Base-by-base conservation (phyloP, 2,329 filamentous ascomycete genomes). In the Macrophomina phaseolina region DNA sequence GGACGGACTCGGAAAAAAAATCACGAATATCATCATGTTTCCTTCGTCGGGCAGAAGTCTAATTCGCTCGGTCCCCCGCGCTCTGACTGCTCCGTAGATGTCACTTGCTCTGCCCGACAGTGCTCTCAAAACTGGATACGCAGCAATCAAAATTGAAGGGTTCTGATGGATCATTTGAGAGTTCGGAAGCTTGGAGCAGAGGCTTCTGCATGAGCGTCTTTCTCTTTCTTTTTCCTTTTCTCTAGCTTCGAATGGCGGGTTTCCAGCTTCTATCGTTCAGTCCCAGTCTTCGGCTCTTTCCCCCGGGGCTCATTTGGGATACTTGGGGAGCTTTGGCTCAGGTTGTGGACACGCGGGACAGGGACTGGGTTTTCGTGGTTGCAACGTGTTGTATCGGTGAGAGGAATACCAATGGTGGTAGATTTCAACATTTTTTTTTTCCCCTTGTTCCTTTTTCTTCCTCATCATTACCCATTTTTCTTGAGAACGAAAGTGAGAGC, bases 231-330 rank as follows among this genome's bases (percentile, higher is more conserved):
- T 62, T 49, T 28, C 30, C 45, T 49, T 23, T 62, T 18, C 28
- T 46, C 23, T 60, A 46, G 30, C 45, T 49, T 49, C n/a, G 14
- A 62, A 64, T 65, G 67, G 67, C 67, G 66, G 69, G 68, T 68
- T 53, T 68, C 68, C 65, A 63, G 66, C 68, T 71, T 71, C 67
- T 67, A 60, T 71, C 63, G 69, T 61, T 60, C 56, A 61, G 64
- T 61, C 55, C 61, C 64, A 46, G 42, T 66, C 51, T 62, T 66
- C 56, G 49, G 55, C 48, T 61, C 65, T 61, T 66, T 62, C 34
- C 56, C 56, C 46, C 30, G 36, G 55, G 53, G 65, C 38, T 51
- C 53, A 42, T 60, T 66, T 65, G 40, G 52, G 64, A 60, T 56
- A 66, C 32, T 36, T 32, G 64, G 51, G 52, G 53, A 52, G 64